Evolutionary conservation across 1,284 basidiomycete species (phyloP).

Genomic region (Tylopilus sp.): DNA sequence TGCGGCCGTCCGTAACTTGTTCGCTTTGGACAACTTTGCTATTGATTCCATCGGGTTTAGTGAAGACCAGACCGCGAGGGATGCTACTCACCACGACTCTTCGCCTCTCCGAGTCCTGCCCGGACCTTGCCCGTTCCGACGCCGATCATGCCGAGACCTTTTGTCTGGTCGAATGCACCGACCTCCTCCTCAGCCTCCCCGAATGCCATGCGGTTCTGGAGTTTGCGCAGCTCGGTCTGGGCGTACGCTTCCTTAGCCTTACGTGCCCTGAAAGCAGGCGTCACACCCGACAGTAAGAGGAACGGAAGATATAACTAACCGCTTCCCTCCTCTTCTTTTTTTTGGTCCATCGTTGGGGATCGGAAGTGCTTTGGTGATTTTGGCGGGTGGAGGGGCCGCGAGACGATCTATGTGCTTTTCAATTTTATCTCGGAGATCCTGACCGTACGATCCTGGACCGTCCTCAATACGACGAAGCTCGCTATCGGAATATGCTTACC

Average conservation of each 20-base stretch:
- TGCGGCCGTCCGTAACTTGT: constrained; percentile 86
- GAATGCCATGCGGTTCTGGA: constrained; percentile 96
- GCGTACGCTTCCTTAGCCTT: constrained; percentile 98
- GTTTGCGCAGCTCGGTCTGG: constrained; percentile 93
- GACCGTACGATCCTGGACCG: constrained; percentile 71
- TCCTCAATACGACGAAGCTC: constrained; percentile 1
- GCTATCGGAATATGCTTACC: constrained; percentile 46
- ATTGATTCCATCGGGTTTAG: constrained; percentile 15
- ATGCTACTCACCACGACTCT: constrained; percentile 72
- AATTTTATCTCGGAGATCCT: constrained; percentile 79
- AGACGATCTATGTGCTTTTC: constrained; percentile 91
- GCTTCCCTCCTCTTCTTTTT: constrained; percentile 92
- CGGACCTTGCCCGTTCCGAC: constrained; percentile 82
- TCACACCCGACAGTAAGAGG: constrained; percentile 1
- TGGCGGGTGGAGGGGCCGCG: constrained; percentile 91
- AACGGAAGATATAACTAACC: constrained; percentile 46
- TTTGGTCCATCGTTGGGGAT: constrained; percentile 95
- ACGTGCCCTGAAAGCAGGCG: constrained; percentile 63
- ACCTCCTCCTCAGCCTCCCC: constrained; percentile 96
- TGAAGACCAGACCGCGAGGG: not conserved
- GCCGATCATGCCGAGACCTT: constrained; percentile 97
- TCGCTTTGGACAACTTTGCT: constrained; percentile 97
- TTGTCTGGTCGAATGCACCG: constrained; percentile 94
- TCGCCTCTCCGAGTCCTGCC: constrained; percentile 81
- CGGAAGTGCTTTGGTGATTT: constrained; percentile 93